Evolutionary conservation across 495 filamentous ascomycete species (phyloP).

Genomic region (Podospora sp.): DNA sequence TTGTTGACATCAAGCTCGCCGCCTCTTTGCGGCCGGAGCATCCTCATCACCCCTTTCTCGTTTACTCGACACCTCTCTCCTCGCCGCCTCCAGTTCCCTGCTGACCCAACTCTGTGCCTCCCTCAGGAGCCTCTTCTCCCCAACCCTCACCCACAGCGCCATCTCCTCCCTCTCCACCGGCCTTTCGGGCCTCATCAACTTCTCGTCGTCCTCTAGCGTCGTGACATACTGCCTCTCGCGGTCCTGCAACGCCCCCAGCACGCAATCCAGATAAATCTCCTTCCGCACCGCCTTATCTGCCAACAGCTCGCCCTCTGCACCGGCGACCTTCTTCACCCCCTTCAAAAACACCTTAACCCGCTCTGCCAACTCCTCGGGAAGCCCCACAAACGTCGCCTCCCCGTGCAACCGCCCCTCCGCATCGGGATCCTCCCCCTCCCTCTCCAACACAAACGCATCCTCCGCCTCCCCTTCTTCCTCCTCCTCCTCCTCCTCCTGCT

Average conservation of each 20-base stretch:
- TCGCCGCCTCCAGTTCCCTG: slow-evolving; percentile 19
- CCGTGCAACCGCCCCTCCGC: slow-evolving; percentile 35
- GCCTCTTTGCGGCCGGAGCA: slow-evolving; percentile 28
- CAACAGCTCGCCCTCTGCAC: slow-evolving; percentile 28
- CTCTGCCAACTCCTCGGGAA: slow-evolving; percentile 43
- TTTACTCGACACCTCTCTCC: neutral
- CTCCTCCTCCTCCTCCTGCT: slow-evolving; percentile 29
- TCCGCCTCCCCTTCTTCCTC: slow-evolving; percentile 43
- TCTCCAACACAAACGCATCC: slow-evolving; percentile 50
- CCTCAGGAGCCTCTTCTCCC: slow-evolving; percentile 75
- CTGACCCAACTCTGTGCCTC: slow-evolving; percentile 39
- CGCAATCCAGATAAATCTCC: slow-evolving; percentile 38
- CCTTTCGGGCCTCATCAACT: slow-evolving; percentile 46
- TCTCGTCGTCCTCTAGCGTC: slow-evolving; percentile 62
- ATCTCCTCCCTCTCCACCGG: slow-evolving; percentile 52
- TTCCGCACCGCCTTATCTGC: slow-evolving; percentile 45
- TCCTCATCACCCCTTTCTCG: slow-evolving; percentile 10
- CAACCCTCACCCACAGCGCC: slow-evolving; percentile 75
- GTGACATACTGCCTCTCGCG: slow-evolving; percentile 62
- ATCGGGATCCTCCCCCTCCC: slow-evolving; percentile 44
- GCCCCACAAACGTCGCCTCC: slow-evolving; percentile 34
- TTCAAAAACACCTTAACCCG: slow-evolving; percentile 48
- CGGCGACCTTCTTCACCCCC: slow-evolving; percentile 41
- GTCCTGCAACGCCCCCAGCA: slow-evolving; percentile 47
- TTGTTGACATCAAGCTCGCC: slow-evolving; percentile 21